phyloP scores from a whole-genome alignment of 306 rosid species.

The Inga oerstediana region DNA sequence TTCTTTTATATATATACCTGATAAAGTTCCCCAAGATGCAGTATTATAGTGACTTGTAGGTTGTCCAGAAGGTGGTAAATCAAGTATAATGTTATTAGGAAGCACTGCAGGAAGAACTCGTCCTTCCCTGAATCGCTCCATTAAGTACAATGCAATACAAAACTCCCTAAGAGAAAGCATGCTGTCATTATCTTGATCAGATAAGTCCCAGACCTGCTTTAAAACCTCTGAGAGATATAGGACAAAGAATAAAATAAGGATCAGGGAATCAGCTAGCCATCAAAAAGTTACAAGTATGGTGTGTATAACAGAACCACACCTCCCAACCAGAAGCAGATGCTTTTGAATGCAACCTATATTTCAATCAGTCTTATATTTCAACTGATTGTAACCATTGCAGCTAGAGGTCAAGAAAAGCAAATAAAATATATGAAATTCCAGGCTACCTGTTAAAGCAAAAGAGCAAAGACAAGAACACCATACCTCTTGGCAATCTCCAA shows the following conservation, averaged over 20 bases:
- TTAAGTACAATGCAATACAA: slow-evolving; percentile 85
- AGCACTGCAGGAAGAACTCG: slow-evolving; percentile 78
- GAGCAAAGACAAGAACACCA: slow-evolving; percentile 28
- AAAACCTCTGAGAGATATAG: slow-evolving; percentile 81
- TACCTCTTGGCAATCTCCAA: slow-evolving; percentile 97
- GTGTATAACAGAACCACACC: slow-evolving; percentile 10
- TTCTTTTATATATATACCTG: slow-evolving; percentile 56
- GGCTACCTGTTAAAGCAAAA: slow-evolving; percentile 27
- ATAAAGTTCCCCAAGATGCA: slow-evolving; percentile 67
- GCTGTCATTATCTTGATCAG: slow-evolving; percentile 99
- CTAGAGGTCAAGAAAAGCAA: slow-evolving; percentile 18
- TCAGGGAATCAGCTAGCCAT: slow-evolving; percentile 34
- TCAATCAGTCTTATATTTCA: slow-evolving; percentile 2
- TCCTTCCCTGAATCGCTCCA: slow-evolving; percentile 97
- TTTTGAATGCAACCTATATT: slow-evolving; percentile 26
- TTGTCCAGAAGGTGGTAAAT: slow-evolving; percentile 64
- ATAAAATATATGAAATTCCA: slow-evolving; percentile 13
- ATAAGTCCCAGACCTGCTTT: slow-evolving; percentile 98
- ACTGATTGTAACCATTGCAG: background rate
- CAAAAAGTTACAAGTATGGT: slow-evolving; percentile 11
- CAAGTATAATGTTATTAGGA: slow-evolving; percentile 72
- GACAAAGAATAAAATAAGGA: slow-evolving; percentile 48
- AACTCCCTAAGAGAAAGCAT: slow-evolving; percentile 98
- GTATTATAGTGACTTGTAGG: slow-evolving; percentile 51
- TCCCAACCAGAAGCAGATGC: slow-evolving; percentile 13